Base-by-base conservation (phyloP, 1,139 yeast species). In the Zygosaccharomyces pseudobailii region DNA sequence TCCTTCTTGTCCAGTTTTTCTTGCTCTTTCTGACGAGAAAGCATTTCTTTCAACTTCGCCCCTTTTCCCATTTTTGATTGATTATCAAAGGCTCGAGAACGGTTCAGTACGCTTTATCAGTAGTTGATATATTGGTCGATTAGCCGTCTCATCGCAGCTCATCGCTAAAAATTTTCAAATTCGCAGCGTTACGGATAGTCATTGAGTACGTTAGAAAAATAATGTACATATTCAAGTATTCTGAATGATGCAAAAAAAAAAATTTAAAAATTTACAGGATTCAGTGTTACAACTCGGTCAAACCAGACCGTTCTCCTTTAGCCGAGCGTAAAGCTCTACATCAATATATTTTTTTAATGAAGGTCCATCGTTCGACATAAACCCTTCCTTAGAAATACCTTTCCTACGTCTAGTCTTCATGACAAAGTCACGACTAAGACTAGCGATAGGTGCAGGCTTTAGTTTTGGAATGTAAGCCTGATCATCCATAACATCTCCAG, bases 401-500 rank as follows among this genome's bases (percentile, higher is more conserved):
- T 89, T 90, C 55, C 97, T 75, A 56, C 82, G 79, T 62, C 99
- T 75, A 0, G 97, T 89, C 66, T 94, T 94, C 67, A 87, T 69
- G 39, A 89, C 84, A 60, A 90, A 88, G 66, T 94, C 98, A 50
- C 98, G 73, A 0, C 96, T 92, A 54, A 90, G 69, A 1, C 86
- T 82, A 22, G 73, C 72, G 0, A 72, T 67, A 3, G 84, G 82
- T 1, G 92, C 96, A 0, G 96, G 87, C 55, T 80, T 80, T 61
- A 92, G 72, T 35, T 82, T 76, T 7, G 89, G 89, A 37, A 88
- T 75, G 45, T 69, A 71, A 13, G 79, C 79, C 24, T 77, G 75
- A 23, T 69, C 68, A 63, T 90, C 96, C 56, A 90, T 65, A 4
- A 97, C 97, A 68, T 90, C 89, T 0, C 98, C 98, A 1, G 97